Conservation (phyloP, 2,329 filamentous ascomycete genomes). For the Colletotrichum musicola region DNA sequence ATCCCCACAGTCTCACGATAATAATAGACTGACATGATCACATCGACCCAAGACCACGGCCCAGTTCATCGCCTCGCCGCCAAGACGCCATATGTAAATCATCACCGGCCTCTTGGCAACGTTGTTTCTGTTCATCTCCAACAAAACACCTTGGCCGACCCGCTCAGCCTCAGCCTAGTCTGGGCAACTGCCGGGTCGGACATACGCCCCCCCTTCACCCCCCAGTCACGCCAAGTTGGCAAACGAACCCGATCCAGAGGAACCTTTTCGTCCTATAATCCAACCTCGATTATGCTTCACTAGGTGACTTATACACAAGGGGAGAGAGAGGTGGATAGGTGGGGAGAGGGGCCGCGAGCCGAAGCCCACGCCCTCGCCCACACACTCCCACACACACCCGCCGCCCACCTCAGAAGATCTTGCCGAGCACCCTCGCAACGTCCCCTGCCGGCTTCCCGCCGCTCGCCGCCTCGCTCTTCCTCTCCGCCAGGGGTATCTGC, state of each 20-base stretch:
- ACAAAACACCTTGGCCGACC: not conserved
- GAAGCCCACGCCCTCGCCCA: not conserved
- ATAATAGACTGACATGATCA: slow-evolving; percentile 11
- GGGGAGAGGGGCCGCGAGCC: not conserved
- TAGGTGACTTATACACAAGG: not conserved
- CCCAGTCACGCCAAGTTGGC: not conserved
- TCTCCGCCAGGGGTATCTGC: slow-evolving; percentile 72
- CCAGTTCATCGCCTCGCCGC: slow-evolving; percentile 15
- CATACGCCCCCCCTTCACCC: not conserved
- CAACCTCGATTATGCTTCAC: slow-evolving; percentile 21
- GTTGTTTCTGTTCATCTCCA: not conserved
- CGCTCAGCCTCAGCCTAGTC: not conserved
- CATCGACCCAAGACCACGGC: not conserved
- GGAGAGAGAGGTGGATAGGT: not conserved
- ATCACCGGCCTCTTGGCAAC: slow-evolving; percentile 3
- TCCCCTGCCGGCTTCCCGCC: slow-evolving; percentile 67
- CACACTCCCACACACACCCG: not conserved
- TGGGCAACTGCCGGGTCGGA: not conserved
- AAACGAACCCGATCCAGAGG: slow-evolving; percentile 4
- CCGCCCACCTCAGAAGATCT: slow-evolving; percentile 65
- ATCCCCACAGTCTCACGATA: not conserved
- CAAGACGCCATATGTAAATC: slow-evolving; percentile 20
- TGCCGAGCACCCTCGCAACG: slow-evolving; percentile 72
- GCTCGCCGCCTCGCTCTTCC: slow-evolving; percentile 55
- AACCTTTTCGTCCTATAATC: slow-evolving; percentile 29